Evolutionary conservation across 441 rosid species (phyloP).

Genomic region (Kokia cookei): DNA sequence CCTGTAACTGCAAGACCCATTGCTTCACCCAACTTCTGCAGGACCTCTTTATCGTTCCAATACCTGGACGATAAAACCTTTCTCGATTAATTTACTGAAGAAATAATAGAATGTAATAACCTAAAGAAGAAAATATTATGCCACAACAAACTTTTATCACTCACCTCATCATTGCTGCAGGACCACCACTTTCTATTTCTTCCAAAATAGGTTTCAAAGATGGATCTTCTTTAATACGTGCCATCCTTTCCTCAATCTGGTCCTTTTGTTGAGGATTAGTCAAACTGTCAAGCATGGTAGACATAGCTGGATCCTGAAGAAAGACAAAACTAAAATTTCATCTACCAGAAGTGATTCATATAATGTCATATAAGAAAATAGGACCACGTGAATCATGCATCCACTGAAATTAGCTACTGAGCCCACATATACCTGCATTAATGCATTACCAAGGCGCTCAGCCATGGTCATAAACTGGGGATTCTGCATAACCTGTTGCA

Average conservation of each 20-base stretch:
- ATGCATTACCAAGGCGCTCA: slow-evolving; percentile 81
- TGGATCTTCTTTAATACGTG: slow-evolving; percentile 78
- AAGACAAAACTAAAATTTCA: not conserved
- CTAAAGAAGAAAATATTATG: not conserved
- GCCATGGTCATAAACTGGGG: slow-evolving; percentile 93
- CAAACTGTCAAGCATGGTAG: slow-evolving; percentile 75
- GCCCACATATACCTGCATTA: slow-evolving; percentile 69
- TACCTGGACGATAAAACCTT: slow-evolving; percentile 44
- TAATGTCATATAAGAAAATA: not conserved
- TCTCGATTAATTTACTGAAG: slow-evolving; percentile 8
- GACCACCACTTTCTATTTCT: slow-evolving; percentile 90
- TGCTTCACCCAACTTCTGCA: slow-evolving; percentile 93
- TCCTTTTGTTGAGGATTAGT: slow-evolving; percentile 67
- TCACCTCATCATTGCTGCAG: slow-evolving; percentile 93
- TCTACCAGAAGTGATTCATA: slow-evolving; percentile 5
- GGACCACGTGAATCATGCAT: not conserved
- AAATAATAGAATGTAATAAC: slow-evolving; percentile 1
- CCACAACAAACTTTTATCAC: slow-evolving; percentile 7
- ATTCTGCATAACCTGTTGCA: slow-evolving; percentile 95
- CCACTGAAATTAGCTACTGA: not conserved
- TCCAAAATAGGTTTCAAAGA: slow-evolving; percentile 76
- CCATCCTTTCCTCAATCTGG: slow-evolving; percentile 82
- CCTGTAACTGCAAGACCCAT: slow-evolving; percentile 80
- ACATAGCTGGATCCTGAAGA: slow-evolving; percentile 90
- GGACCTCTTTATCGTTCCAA: slow-evolving; percentile 90